A percentile compares a stretch with the other conserved stretches of the same genome.
These are phyloP conservation scores for Kwoniella dendrophila DNA, from an alignment of 768 basidiomycete species.

Conservation along the genomic window DNA sequence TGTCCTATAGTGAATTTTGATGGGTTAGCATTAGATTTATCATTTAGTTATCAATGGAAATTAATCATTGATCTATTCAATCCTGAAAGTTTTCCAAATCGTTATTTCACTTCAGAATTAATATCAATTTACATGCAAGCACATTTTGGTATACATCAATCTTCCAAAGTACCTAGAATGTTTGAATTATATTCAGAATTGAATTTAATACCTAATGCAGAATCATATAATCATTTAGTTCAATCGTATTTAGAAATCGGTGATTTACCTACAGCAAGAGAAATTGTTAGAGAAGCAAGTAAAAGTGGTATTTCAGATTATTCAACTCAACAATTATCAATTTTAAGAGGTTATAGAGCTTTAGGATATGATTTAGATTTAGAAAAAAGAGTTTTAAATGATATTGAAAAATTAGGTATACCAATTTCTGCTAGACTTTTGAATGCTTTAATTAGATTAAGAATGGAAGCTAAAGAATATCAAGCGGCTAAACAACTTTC, in stretches of 20 bases:
- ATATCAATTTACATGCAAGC: conserved; percentile 21
- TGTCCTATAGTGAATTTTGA: not conserved
- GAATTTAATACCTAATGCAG: conserved; percentile 10
- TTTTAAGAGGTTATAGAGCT: conserved; percentile 28
- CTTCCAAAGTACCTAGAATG: conserved; percentile 13
- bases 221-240: conserved; percentile 20
- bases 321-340: conserved; percentile 26
- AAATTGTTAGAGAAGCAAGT: conserved; percentile 10
- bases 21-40: conserved; percentile 2
- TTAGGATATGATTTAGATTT: conserved; percentile 26
- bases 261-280: conserved; percentile 21
- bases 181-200: conserved; percentile 17
- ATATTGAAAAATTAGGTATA: conserved; percentile 19
- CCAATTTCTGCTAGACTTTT: conserved; percentile 18
- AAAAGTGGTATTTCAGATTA: conserved; percentile 1
- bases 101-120: conserved; percentile 13
- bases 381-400: conserved; percentile 25
- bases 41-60: conserved; percentile 6
- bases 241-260: conserved; percentile 24
- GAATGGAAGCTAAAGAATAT: conserved; percentile 23
- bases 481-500: conserved; percentile 14
- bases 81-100: conserved; percentile 14
- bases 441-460: conserved; percentile 23
- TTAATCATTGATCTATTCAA: conserved; percentile 12
- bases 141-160: conserved; percentile 14